A percentile compares a stretch with the other conserved stretches of the same genome.
These are phyloP conservation scores for Paraphoma chrysanthemicola DNA, from an alignment of 2,329 filamentous ascomycete species.

Conservation along the genomic window DNA sequence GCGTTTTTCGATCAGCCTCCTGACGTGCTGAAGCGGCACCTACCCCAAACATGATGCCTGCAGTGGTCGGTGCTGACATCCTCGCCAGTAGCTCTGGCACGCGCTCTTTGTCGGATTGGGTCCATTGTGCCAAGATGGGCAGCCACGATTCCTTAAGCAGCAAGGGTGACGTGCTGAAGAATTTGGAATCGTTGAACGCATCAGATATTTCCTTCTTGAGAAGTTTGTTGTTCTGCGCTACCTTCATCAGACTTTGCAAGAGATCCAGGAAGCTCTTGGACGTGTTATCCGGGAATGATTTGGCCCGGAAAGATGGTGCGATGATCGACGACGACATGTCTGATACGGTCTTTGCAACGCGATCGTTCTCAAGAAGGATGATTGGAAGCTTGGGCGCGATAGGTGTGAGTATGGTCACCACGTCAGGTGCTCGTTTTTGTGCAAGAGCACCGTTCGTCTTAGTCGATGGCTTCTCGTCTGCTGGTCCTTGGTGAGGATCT, in stretches of 20 bases:
- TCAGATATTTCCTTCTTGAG: slow-evolving; percentile 95
- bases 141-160: slow-evolving; percentile 81
- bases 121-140: slow-evolving; percentile 83
- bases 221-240: slow-evolving; percentile 81
- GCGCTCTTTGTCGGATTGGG: slow-evolving; percentile 83
- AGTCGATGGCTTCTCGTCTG: slow-evolving; percentile 24
- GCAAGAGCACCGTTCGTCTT: slow-evolving; percentile 48
- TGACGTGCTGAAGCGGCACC: slow-evolving; percentile 90
- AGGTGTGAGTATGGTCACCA: slow-evolving; percentile 78
- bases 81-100: slow-evolving; percentile 81
- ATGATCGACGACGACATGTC: slow-evolving; percentile 86
- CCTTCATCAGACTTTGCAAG: slow-evolving; percentile 76
- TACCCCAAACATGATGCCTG: slow-evolving; percentile 98
- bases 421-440: slow-evolving; percentile 60
- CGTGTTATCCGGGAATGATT: slow-evolving; percentile 85
- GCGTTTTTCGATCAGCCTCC: slow-evolving; percentile 93
- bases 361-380: slow-evolving; percentile 84
- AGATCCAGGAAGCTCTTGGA: slow-evolving; percentile 74
- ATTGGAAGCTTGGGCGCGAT: slow-evolving; percentile 83
- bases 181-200: slow-evolving; percentile 86
- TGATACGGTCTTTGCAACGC: slow-evolving; percentile 77
- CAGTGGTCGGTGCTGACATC: slow-evolving; percentile 84
- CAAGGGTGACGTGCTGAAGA: slow-evolving; percentile 74
- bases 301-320: slow-evolving; percentile 80
- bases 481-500: slow-evolving; percentile 54